Conservation (phyloP, 2,329 filamentous ascomycete genomes). For the Xylaria sp. region DNA sequence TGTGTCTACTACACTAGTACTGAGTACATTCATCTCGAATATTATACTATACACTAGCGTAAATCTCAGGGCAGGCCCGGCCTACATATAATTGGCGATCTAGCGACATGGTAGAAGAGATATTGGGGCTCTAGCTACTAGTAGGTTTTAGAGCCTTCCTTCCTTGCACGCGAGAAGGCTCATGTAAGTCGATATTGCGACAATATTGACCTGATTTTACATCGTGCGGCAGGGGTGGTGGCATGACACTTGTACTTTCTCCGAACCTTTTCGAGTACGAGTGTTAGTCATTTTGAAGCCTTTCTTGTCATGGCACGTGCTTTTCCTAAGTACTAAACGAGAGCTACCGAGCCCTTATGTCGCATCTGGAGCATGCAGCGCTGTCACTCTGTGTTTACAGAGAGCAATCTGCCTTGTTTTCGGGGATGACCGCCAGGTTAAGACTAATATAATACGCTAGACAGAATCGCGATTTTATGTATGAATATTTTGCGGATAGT, state of each 20-base stretch:
- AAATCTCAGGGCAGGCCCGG: neutral
- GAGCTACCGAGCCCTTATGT: neutral
- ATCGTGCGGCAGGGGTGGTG: neutral
- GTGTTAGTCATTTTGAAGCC: neutral
- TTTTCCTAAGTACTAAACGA: neutral
- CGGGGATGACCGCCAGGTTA: neutral
- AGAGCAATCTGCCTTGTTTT: neutral
- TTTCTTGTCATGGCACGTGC: conserved; percentile 1
- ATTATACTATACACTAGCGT: neutral
- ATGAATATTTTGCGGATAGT: neutral
- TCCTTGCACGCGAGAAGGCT: conserved; percentile 1
- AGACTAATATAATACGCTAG: neutral
- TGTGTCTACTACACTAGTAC: neutral
- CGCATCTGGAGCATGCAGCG: neutral
- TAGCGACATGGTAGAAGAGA: conserved; percentile 15
- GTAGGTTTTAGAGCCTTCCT: neutral
- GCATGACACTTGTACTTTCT: neutral
- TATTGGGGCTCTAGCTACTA: neutral
- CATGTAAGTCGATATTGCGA: neutral
- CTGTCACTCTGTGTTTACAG: neutral
- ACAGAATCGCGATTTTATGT: neutral
- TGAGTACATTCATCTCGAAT: neutral
- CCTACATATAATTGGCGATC: neutral
- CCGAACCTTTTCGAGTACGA: conserved; percentile 8
- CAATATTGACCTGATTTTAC: neutral